Evolutionary conservation across 495 filamentous ascomycete species (phyloP), one percentile per base, ranked within the genome.

Genomic region (Neurospora cerealis): DNA sequence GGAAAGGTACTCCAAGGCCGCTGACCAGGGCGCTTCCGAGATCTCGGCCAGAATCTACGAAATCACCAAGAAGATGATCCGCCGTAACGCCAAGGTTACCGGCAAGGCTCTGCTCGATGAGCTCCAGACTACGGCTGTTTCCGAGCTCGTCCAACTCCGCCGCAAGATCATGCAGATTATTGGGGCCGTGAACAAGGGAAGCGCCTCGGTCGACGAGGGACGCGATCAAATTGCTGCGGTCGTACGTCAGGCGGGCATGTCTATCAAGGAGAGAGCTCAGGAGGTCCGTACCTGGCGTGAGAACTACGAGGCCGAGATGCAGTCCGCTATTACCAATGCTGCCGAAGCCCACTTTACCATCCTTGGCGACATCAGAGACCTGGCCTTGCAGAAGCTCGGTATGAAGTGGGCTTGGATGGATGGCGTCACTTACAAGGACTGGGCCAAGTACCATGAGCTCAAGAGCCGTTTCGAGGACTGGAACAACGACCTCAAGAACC

Each of bases 381-480:
- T 97, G 9, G 94, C 94, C 3, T 86, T 99, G 9, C 94, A 97
- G 78, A 95, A 97, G 78, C 93, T 99, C 71, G 96, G 96, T 48
- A 95, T 96, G 89, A 93, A 96, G 73, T 99, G 96, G 95, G 94
- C 95, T 2, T 96, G 93, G 91, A 97, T 93, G 87, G 95, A 98
- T 71, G 92, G 92, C 44, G 89, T 99, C 74, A 95, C 94, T 7
- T 97, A 98, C 85, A 95, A 96, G 77, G 94, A 98, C 79, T 99
- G 96, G 96, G 88, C 89, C 37, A 93, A 92, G 77, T 98, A 97
- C 79, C 92, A 97, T 78, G 86, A 91, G 36, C 85, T 98, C 73
- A 96, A 93, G 83, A 88, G 88, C 60, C 89, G 92, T 37, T 92
- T 97, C 66, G 91, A 93, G 44, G 91, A 93, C 78, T 97, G 96